Conservation (phyloP, 306 rosid species). For the Astragalus membranaceus region DNA sequence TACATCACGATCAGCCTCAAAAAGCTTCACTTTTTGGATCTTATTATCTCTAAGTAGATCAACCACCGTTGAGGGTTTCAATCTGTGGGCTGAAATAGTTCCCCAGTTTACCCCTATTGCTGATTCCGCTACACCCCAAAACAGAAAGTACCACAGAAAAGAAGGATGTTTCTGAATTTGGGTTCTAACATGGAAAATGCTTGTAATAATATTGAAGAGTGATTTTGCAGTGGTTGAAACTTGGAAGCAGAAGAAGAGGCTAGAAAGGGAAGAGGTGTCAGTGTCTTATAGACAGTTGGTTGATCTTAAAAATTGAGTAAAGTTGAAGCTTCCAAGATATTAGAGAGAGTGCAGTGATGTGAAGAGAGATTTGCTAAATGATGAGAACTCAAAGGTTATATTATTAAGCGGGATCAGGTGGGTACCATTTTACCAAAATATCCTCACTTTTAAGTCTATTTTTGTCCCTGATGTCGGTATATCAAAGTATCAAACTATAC, state of each 20-base stretch:
- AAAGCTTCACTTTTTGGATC: conserved; percentile 74
- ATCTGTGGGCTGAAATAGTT: conserved; percentile 54
- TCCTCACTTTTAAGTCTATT: neutral
- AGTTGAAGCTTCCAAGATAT: conserved; percentile 12
- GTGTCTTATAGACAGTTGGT: neutral
- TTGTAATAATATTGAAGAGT: neutral
- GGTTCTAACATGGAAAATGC: conserved; percentile 39
- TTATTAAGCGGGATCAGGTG: neutral
- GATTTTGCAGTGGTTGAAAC: neutral
- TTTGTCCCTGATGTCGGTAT: neutral
- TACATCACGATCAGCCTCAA: conserved; percentile 65
- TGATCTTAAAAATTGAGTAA: conserved; percentile 11
- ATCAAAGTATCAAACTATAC: too few species aligned
- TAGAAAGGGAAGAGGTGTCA: neutral
- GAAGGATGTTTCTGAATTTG: conserved; percentile 14
- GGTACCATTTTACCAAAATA: neutral
- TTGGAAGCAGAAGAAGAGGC: neutral
- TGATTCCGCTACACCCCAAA: conserved; percentile 44
- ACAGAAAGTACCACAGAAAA: conserved; percentile 11
- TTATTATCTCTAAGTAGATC: conserved; percentile 60
- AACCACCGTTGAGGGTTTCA: conserved; percentile 74
- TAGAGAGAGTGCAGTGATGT: neutral
- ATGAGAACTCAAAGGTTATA: neutral
- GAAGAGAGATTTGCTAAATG: neutral
- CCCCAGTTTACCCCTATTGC: conserved; percentile 93